phyloP scores from a whole-genome alignment of 2,329 filamentous ascomycete genomes.

The Xylariomycetidae sp. region DNA sequence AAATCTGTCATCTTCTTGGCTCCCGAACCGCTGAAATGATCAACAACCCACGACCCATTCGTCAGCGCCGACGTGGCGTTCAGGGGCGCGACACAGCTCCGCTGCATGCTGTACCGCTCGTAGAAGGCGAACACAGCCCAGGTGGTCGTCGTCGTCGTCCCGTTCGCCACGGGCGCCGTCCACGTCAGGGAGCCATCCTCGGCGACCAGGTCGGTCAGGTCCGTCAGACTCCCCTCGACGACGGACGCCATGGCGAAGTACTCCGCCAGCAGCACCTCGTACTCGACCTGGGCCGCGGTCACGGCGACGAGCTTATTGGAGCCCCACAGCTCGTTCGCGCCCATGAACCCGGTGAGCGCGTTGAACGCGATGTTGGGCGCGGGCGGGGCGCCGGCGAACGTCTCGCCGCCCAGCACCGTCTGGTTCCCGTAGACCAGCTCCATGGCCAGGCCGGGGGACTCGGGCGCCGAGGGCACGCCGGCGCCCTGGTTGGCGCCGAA shows the following conservation, averaged over 20 bases:
- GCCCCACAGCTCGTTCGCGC: slow-evolving; percentile 16
- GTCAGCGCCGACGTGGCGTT: slow-evolving; percentile 11
- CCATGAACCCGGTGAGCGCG: slow-evolving; percentile 14
- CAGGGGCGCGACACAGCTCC: slow-evolving; percentile 11
- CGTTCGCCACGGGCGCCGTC: slow-evolving; percentile 6
- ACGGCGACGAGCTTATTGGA: slow-evolving; percentile 16
- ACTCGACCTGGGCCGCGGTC: slow-evolving; percentile 10
- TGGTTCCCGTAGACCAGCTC: slow-evolving; percentile 14
- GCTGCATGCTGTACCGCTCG: slow-evolving; percentile 17
- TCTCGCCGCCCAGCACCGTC: slow-evolving; percentile 2
- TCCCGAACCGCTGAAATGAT: slow-evolving; percentile 20
- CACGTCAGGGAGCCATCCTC: slow-evolving; percentile 8
- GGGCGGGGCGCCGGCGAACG: slow-evolving; percentile 7
- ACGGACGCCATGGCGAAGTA: too few species aligned
- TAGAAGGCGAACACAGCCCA: slow-evolving; percentile 17
- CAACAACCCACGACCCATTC: slow-evolving; percentile 22
- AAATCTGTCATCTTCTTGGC: slow-evolving; percentile 20
- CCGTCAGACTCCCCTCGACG: slow-evolving; percentile 12
- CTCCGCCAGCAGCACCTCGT: slow-evolving; percentile 3
- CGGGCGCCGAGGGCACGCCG: slow-evolving; percentile 16
- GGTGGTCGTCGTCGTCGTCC: too few species aligned
- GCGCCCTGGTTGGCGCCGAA: slow-evolving; percentile 18
- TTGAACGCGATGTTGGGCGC: slow-evolving; percentile 11
- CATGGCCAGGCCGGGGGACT: slow-evolving; percentile 12
- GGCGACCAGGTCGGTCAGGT: slow-evolving; percentile 3